These are phyloP conservation scores for Clonostachys solani DNA, from an alignment of 2,329 filamentous ascomycete genomes.

Conservation along the genomic window DNA sequence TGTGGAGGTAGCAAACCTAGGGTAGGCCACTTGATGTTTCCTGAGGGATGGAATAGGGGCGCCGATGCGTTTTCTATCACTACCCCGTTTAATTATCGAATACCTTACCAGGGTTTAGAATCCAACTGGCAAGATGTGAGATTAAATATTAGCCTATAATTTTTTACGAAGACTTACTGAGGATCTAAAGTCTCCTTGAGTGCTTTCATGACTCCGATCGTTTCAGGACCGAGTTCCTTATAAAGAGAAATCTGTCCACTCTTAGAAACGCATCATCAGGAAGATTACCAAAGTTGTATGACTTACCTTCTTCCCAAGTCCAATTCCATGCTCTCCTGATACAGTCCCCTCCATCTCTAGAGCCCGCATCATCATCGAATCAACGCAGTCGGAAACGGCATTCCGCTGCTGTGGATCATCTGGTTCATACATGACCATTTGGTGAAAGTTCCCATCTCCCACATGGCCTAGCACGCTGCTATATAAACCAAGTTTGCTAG, in stretches of 20 bases:
- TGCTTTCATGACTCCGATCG: slow-evolving; percentile 62
- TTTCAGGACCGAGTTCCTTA: slow-evolving; percentile 59
- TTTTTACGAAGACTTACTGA: slow-evolving; percentile 12
- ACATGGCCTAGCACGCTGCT: slow-evolving; percentile 69
- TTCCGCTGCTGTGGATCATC: slow-evolving; percentile 54
- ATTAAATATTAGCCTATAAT: background rate
- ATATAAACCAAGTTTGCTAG: slow-evolving; percentile 56
- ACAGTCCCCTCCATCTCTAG: slow-evolving; percentile 69
- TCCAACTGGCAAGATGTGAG: slow-evolving; percentile 35
- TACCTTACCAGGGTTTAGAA: slow-evolving; percentile 68
- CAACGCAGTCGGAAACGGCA: slow-evolving; percentile 54
- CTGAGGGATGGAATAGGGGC: too few relatives aligned
- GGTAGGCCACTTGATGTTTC: too few relatives aligned
- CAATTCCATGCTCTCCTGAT: slow-evolving; percentile 69
- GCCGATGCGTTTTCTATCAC: too few relatives aligned
- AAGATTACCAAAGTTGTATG: slow-evolving; percentile 16
- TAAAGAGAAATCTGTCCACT: slow-evolving; percentile 38
- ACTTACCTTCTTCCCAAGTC: slow-evolving; percentile 65
- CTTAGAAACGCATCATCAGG: background rate
- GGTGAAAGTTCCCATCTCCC: slow-evolving; percentile 72
- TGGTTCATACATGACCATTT: slow-evolving; percentile 32
- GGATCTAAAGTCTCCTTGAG: slow-evolving; percentile 63
- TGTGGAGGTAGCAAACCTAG: too few relatives aligned
- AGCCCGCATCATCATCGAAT: slow-evolving; percentile 66
- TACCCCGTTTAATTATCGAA: slow-evolving; percentile 49